Evolutionary conservation across 1,284 basidiomycete genomes (phyloP).

Genomic region (Cryptococcus jaspeensis): DNA sequence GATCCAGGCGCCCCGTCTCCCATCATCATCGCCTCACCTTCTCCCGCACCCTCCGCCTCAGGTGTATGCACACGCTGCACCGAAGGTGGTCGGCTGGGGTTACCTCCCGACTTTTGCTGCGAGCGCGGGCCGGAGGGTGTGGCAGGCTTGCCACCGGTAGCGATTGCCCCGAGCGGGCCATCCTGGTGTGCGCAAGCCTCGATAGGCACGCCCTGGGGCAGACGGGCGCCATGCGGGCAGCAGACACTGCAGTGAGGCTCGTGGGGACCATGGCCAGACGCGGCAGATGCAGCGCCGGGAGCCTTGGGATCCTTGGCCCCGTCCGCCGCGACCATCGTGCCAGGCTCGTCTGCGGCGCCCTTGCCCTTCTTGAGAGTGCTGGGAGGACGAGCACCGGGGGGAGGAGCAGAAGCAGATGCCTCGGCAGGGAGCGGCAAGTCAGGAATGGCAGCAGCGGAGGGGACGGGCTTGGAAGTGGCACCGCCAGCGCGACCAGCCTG

Average conservation of each 20-base stretch:
- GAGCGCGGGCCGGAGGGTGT: conserved; percentile 10
- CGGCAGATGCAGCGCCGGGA: neutral
- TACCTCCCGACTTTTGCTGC: conserved; percentile 3
- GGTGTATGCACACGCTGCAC: conserved; percentile 3
- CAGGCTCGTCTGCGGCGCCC: neutral
- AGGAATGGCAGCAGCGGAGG: too few relatives aligned
- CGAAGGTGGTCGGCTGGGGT: conserved; percentile 7
- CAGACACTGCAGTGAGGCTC: conserved; percentile 36
- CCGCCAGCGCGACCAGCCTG: too few relatives aligned
- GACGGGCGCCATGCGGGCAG: conserved; percentile 30
- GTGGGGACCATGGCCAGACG: conserved; percentile 4
- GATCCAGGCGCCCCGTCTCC: conserved; percentile 1
- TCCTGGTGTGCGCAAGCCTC: conserved; percentile 36
- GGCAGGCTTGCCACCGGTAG: conserved; percentile 5
- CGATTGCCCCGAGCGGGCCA: conserved; percentile 7
- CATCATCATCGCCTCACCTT: conserved; percentile 5
- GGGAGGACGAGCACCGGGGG: conserved; percentile 10
- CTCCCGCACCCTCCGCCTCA: conserved; percentile 5
- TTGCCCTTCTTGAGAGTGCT: conserved; percentile 12
- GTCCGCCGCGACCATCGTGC: neutral
- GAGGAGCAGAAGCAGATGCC: conserved; percentile 1
- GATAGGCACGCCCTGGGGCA: conserved; percentile 20
- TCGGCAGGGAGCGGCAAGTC: neutral
- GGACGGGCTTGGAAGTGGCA: too few relatives aligned
- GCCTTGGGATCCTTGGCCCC: neutral